phyloP scores from a whole-genome alignment of 2,329 filamentous ascomycete genomes.

The Scytalidium sp. region DNA sequence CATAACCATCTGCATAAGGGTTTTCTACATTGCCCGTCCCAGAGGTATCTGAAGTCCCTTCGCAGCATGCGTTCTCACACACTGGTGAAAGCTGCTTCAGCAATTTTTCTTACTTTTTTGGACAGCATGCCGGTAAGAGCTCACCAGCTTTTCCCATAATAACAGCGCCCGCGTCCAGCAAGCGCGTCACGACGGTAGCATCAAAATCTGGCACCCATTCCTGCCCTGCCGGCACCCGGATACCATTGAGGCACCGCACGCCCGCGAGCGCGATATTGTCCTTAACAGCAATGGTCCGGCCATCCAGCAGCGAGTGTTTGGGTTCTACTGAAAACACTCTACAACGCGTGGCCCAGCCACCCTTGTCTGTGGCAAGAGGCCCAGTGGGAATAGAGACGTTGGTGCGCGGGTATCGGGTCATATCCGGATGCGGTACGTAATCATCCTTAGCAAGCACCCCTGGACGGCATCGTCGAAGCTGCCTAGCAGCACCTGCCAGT shows the following conservation, averaged over 20 bases:
- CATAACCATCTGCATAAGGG: slow-evolving; percentile 39
- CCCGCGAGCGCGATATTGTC: slow-evolving; percentile 21
- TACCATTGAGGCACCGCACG: slow-evolving; percentile 20
- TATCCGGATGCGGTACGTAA: slow-evolving; percentile 16
- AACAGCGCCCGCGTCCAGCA: slow-evolving; percentile 19
- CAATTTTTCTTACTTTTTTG: too few relatives aligned
- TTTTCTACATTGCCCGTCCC: too few relatives aligned
- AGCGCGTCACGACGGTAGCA: slow-evolving; percentile 18
- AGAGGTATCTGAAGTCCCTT: too few relatives aligned
- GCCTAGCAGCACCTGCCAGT: slow-evolving; percentile 16
- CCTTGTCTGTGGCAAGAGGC: slow-evolving; percentile 13
- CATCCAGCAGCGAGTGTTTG: slow-evolving; percentile 5
- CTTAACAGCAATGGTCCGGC: slow-evolving; percentile 18
- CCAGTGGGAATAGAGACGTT: slow-evolving; percentile 15
- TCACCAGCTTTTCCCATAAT: slow-evolving; percentile 17
- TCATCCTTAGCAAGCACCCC: slow-evolving; percentile 16
- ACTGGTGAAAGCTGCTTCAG: too few relatives aligned
- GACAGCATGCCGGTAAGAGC: too few relatives aligned
- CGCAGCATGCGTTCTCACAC: too few relatives aligned
- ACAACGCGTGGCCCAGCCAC: slow-evolving; percentile 31
- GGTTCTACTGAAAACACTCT: too few relatives aligned
- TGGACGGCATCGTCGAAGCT: slow-evolving; percentile 20
- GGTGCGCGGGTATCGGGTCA: slow-evolving; percentile 18
- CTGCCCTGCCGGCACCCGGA: slow-evolving; percentile 10
- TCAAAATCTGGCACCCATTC: slow-evolving; percentile 19